Conservation (phyloP, 495 filamentous ascomycete species). For the Annulohypoxylon bovei region DNA sequence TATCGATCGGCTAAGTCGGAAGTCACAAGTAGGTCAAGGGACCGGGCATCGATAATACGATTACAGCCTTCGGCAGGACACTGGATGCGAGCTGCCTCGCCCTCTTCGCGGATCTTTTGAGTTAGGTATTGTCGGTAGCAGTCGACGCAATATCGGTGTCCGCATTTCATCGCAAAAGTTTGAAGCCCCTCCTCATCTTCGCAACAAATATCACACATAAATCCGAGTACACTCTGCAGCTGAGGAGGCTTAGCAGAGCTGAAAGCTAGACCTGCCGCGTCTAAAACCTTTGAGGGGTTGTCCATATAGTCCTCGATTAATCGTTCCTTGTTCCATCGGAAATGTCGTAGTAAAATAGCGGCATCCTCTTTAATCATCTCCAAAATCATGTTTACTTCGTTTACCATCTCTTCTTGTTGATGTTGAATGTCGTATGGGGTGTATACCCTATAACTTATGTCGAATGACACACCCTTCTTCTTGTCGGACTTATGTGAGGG, state of each 20-base stretch:
- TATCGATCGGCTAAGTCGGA: slow-evolving; percentile 80
- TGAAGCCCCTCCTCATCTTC: slow-evolving; percentile 83
- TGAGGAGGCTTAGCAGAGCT: slow-evolving; percentile 69
- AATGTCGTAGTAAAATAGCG: slow-evolving; percentile 87
- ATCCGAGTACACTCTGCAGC: slow-evolving; percentile 75
- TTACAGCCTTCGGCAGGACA: slow-evolving; percentile 90
- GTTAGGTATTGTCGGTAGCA: slow-evolving; percentile 91
- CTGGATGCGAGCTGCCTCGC: slow-evolving; percentile 92
- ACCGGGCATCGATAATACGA: slow-evolving; percentile 89
- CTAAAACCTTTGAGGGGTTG: slow-evolving; percentile 75
- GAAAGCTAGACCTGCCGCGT: slow-evolving; percentile 82
- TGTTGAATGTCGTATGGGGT: slow-evolving; percentile 80
- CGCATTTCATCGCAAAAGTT: slow-evolving; percentile 95
- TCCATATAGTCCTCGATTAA: slow-evolving; percentile 97
- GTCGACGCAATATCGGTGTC: slow-evolving; percentile 92
- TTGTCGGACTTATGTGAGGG: slow-evolving; percentile 78
- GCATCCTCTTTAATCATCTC: slow-evolving; percentile 85
- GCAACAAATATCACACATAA: slow-evolving; percentile 95
- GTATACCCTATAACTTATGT: slow-evolving; percentile 85
- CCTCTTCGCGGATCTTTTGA: slow-evolving; percentile 94
- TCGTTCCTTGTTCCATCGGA: slow-evolving; percentile 94
- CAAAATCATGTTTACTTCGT: slow-evolving; percentile 88
- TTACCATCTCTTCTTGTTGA: slow-evolving; percentile 83
- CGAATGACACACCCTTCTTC: slow-evolving; percentile 77
- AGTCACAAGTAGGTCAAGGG: slow-evolving; percentile 83